Conservation (phyloP, 1,284 basidiomycete genomes). For the Rhodotorula sp. region DNA sequence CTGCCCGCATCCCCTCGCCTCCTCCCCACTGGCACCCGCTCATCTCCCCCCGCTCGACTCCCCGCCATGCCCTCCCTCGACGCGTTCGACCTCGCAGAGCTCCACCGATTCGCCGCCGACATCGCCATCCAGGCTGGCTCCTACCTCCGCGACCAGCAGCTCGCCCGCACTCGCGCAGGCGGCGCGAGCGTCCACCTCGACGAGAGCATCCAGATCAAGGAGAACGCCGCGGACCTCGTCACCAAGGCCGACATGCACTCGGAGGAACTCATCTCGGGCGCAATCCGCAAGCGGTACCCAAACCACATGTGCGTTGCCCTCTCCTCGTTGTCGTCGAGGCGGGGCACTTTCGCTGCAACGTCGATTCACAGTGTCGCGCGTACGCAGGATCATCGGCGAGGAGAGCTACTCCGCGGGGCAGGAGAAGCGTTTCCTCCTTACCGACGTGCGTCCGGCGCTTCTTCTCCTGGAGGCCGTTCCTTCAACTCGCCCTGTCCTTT, state of each 20-base stretch:
- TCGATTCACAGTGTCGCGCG: too few species aligned
- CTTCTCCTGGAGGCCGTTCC: not conserved
- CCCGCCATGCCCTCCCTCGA: not conserved
- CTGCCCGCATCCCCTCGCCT: not conserved
- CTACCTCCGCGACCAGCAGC: conserved; percentile 43
- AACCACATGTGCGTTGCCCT: conserved; percentile 35
- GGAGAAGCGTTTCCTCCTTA: conserved; percentile 45
- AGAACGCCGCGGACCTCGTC: conserved; percentile 45
- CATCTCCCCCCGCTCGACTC: not conserved
- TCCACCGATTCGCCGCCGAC: conserved; percentile 41
- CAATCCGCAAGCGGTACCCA: conserved; percentile 41
- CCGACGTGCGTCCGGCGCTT: conserved; percentile 35
- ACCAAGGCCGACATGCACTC: conserved; percentile 42
- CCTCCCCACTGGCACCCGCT: too few species aligned
- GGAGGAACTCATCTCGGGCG: conserved; percentile 39
- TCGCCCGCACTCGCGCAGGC: conserved; percentile 34
- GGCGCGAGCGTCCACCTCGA: conserved; percentile 19
- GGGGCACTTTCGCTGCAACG: too few species aligned
- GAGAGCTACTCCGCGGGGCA: conserved; percentile 45
- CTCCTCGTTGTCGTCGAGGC: too few species aligned
- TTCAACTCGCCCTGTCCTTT: too few species aligned
- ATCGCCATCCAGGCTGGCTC: conserved; percentile 41
- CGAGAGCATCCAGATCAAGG: conserved; percentile 39
- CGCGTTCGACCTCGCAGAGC: conserved; percentile 30
- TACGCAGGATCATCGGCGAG: conserved; percentile 44